phyloP scores from a whole-genome alignment of 2,329 filamentous ascomycete genomes.

The Ophiocordyceps polyrhachis-furcata region DNA sequence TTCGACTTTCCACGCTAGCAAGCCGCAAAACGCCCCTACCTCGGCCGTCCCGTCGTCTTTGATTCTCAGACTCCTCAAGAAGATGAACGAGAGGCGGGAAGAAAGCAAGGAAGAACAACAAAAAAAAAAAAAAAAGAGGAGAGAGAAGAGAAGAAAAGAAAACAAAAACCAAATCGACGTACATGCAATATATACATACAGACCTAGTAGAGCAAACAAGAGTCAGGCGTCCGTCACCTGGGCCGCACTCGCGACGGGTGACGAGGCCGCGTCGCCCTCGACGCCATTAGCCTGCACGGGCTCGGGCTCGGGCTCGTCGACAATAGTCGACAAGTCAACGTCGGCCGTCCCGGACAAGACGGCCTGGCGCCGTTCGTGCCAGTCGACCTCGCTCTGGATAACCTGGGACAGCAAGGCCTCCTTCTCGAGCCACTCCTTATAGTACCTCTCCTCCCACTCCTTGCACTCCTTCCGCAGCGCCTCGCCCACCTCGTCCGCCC shows the following conservation, averaged over 20 bases:
- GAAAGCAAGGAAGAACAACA: too few species aligned
- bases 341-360: conserved; percentile 31
- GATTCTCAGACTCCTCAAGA: too few species aligned
- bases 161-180: neutral
- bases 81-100: too few species aligned
- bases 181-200: neutral
- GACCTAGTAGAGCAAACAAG: too few species aligned
- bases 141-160: neutral
- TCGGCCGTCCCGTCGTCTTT: too few species aligned
- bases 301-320: conserved; percentile 9
- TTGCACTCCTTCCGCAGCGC: conserved; percentile 45
- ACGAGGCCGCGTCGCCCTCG: conserved; percentile 1
- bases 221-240: conserved; percentile 1
- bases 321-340: conserved; percentile 19
- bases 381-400: conserved; percentile 46
- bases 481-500: conserved; percentile 50
- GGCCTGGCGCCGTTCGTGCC: conserved; percentile 37
- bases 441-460: conserved; percentile 44
- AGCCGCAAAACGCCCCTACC: too few species aligned
- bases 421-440: conserved; percentile 62
- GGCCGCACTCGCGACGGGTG: conserved; percentile 1
- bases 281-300: conserved; percentile 1
- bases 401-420: conserved; percentile 61
- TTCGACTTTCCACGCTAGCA: too few species aligned
- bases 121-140: too few species aligned